phyloP scores from a whole-genome alignment of 177 flowering plant species.

The Telopea speciosissima region DNA sequence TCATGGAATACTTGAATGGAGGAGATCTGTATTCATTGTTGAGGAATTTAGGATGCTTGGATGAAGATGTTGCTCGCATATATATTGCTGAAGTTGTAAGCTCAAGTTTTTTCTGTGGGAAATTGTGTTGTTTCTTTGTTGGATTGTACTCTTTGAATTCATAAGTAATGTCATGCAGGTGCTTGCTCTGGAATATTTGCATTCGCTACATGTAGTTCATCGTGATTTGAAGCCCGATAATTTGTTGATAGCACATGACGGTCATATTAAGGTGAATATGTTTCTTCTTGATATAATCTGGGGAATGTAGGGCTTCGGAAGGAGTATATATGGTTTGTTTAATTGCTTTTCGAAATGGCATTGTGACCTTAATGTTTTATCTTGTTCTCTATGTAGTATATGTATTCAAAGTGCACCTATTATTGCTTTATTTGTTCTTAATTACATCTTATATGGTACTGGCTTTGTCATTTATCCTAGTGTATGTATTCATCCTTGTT shows the following conservation, averaged over 20 bases:
- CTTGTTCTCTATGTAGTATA: background rate
- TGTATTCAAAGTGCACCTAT: too few relatives aligned
- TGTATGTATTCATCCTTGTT: too few relatives aligned
- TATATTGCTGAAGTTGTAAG: conserved; percentile 99
- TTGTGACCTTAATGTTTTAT: background rate
- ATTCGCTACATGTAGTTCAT: conserved; percentile 90
- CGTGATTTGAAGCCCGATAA: conserved; percentile 99
- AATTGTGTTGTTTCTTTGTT: background rate
- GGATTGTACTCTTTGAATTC: background rate
- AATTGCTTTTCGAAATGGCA: background rate
- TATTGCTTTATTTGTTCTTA: too few relatives aligned
- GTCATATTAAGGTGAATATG: conserved; percentile 81
- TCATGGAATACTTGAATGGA: conserved; percentile 99
- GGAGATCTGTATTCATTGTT: conserved; percentile 92
- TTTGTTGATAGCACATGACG: conserved; percentile 98
- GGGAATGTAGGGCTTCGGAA: background rate
- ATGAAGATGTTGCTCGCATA: conserved; percentile 93
- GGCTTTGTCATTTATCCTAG: too few relatives aligned
- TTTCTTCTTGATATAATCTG: background rate
- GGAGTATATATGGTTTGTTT: background rate
- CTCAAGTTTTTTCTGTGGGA: conserved; percentile 5
- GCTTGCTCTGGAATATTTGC: conserved; percentile 95
- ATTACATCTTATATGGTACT: too few relatives aligned
- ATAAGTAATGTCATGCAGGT: conserved; percentile 43
- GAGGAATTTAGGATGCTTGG: conserved; percentile 97